Percentiles rank a stretch among this genome's conserved stretches.
Evolutionary conservation across 2,329 filamentous ascomycete species (phyloP).

Genomic region (Gyromitra esculenta): DNA sequence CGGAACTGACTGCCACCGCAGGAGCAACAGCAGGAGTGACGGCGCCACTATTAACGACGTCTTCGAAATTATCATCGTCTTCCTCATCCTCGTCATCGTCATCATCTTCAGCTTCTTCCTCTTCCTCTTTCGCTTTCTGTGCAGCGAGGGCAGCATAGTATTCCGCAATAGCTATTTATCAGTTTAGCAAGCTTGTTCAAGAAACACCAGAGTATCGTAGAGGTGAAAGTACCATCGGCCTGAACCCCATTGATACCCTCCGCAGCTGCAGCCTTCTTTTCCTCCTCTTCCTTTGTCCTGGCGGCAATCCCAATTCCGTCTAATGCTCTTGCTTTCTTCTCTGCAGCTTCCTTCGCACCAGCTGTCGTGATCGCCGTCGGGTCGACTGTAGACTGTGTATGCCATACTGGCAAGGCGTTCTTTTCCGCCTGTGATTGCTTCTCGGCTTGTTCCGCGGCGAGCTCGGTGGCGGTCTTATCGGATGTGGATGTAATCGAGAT

Average conservation of each 20-base stretch:
- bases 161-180: constrained; percentile 55
- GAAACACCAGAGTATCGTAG: not conserved
- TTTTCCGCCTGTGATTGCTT: constrained; percentile 65
- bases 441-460: constrained; percentile 63
- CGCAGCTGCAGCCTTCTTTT: constrained; percentile 49
- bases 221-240: constrained; percentile 46
- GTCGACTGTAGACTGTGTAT: constrained; percentile 65
- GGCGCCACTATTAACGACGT: constrained; percentile 60
- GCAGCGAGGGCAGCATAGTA: constrained; percentile 59
- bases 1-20: constrained; percentile 55
- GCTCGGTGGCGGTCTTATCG: constrained; percentile 64
- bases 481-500: constrained; percentile 65
- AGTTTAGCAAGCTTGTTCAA: constrained; percentile 38
- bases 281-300: constrained; percentile 43
- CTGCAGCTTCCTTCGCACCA: constrained; percentile 57
- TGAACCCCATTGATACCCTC: constrained; percentile 55
- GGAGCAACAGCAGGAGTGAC: constrained; percentile 60
- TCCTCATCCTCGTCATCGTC: constrained; percentile 62
- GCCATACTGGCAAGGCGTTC: constrained; percentile 66
- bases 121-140: constrained; percentile 61
- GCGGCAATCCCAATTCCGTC: constrained; percentile 51
- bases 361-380: constrained; percentile 56
- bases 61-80: constrained; percentile 62
- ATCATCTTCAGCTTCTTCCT: constrained; percentile 60
- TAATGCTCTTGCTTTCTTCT: constrained; percentile 55